phyloP scores from a whole-genome alignment of 108 stramenopile species.

The Craspedostauros australis region DNA sequence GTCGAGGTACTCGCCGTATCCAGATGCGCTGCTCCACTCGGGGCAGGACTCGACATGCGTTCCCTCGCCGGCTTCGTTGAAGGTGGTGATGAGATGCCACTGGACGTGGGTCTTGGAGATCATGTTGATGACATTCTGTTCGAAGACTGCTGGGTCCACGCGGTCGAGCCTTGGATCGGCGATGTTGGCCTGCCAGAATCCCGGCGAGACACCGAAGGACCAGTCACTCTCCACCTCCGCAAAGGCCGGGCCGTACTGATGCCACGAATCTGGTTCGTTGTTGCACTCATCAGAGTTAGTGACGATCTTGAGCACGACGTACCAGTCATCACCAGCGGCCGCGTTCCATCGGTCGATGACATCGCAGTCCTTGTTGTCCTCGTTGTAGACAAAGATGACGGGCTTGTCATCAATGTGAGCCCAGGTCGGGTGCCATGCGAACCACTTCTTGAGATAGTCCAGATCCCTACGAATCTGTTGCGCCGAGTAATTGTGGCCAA shows the following conservation, averaged over 20 bases:
- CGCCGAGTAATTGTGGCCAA: background rate
- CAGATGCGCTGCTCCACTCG: constrained; percentile 22
- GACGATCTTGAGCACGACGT: constrained; percentile 26
- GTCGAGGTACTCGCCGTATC: constrained; percentile 29
- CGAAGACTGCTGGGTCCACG: constrained; percentile 7
- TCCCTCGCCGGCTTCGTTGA: constrained; percentile 30
- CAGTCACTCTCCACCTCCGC: constrained; percentile 5
- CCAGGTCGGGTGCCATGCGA: constrained; percentile 21
- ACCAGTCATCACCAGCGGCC: constrained; percentile 26
- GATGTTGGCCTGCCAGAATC: constrained; percentile 25
- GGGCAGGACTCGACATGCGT: constrained; percentile 19
- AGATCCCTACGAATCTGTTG: constrained; percentile 15
- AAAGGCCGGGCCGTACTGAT: constrained; percentile 18
- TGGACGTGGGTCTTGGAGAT: constrained; percentile 11
- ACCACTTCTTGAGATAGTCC: constrained; percentile 32
- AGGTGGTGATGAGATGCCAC: constrained; percentile 32
- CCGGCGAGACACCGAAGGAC: constrained; percentile 29
- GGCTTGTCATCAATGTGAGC: constrained; percentile 25
- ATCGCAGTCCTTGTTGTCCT: constrained; percentile 9
- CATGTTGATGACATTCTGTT: constrained; percentile 20
- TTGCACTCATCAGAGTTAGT: constrained; percentile 12
- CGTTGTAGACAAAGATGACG: constrained; percentile 31
- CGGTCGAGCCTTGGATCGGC: constrained; percentile 5
- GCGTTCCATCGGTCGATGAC: constrained; percentile 21
- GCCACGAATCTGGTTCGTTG: constrained; percentile 26